Conservation (phyloP, 768 basidiomycete genomes). For the Boletus sensibilis region DNA sequence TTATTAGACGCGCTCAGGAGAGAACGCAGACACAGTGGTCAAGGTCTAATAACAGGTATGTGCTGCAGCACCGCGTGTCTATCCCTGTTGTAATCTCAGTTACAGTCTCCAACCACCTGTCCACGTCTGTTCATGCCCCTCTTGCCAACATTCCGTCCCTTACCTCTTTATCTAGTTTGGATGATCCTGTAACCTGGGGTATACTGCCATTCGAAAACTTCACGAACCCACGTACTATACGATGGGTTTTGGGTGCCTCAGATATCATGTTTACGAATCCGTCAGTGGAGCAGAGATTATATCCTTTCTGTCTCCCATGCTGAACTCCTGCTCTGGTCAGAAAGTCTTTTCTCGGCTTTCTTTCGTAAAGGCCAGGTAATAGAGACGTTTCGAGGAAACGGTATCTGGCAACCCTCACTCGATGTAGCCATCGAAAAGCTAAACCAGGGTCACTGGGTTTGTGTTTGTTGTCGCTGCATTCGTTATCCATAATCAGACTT, state of each 20-base stretch:
- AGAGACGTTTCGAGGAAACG: constrained; percentile 89
- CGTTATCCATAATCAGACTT: constrained; percentile 1
- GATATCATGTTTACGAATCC: constrained; percentile 95
- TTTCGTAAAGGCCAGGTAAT: constrained; percentile 89
- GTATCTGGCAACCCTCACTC: constrained; percentile 84
- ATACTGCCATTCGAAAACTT: constrained; percentile 67
- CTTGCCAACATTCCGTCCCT: constrained; percentile 5
- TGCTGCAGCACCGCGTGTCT: constrained; percentile 8
- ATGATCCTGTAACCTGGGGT: constrained; percentile 89
- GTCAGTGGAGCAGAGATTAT: constrained; percentile 43
- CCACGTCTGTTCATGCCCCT: constrained; percentile 57
- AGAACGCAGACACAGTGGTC: constrained; percentile 44
- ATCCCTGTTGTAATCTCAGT: constrained; percentile 6
- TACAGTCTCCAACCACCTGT: constrained; percentile 90
- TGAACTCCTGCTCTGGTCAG: constrained; percentile 32
- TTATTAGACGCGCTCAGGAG: constrained; percentile 61
- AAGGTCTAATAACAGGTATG: constrained; percentile 74
- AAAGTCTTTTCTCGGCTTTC: constrained; percentile 78
- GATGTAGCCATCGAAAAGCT: constrained; percentile 80
- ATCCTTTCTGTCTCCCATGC: neutral
- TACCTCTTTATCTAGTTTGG: constrained; percentile 48
- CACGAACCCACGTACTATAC: constrained; percentile 54
- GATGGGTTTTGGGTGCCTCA: constrained; percentile 91
- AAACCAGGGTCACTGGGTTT: constrained; percentile 82
- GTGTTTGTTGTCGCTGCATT: constrained; percentile 24